Evolutionary conservation across 169 alveolate species (phyloP).

Genomic region (Plasmodium gonderi): DNA sequence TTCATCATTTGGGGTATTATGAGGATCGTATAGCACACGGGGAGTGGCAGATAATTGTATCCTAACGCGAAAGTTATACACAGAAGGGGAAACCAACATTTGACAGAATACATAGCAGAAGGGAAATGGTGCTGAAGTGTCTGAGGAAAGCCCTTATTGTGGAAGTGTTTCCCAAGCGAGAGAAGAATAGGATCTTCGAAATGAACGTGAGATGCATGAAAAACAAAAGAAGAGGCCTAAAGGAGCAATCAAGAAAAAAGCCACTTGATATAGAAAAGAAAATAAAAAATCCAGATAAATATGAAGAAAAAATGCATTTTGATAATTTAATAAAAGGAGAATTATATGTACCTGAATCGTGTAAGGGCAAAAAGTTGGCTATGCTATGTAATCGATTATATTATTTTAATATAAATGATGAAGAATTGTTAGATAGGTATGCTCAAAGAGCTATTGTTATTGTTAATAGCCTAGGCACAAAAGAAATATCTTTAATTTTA

Average conservation of each 20-base stretch:
- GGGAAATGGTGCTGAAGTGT: slow-evolving; percentile 5
- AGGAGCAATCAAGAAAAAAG: slow-evolving; percentile 72
- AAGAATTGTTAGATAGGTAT: slow-evolving; percentile 60
- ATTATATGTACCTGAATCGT: slow-evolving; percentile 68
- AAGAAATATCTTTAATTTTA: slow-evolving; percentile 68
- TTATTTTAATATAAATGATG: slow-evolving; percentile 73
- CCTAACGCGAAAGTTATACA: neutral
- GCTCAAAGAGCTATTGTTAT: slow-evolving; percentile 73
- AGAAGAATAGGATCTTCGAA: slow-evolving; percentile 20
- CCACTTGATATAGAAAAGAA: slow-evolving; percentile 71
- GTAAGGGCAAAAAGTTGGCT: slow-evolving; percentile 60
- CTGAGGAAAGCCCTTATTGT: neutral
- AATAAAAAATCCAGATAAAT: slow-evolving; percentile 60
- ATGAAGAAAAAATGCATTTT: slow-evolving; percentile 72
- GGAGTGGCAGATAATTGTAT: neutral
- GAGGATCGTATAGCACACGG: neutral
- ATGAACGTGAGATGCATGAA: slow-evolving; percentile 36
- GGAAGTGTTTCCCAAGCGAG: neutral
- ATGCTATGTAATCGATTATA: slow-evolving; percentile 70
- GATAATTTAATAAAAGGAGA: slow-evolving; percentile 69
- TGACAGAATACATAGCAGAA: neutral
- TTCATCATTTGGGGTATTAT: neutral
- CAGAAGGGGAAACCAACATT: neutral
- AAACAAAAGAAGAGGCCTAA: slow-evolving; percentile 71
- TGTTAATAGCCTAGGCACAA: slow-evolving; percentile 59